phyloP scores from a whole-genome alignment of 1,284 basidiomycete genomes.

The Moniliella sp. region DNA sequence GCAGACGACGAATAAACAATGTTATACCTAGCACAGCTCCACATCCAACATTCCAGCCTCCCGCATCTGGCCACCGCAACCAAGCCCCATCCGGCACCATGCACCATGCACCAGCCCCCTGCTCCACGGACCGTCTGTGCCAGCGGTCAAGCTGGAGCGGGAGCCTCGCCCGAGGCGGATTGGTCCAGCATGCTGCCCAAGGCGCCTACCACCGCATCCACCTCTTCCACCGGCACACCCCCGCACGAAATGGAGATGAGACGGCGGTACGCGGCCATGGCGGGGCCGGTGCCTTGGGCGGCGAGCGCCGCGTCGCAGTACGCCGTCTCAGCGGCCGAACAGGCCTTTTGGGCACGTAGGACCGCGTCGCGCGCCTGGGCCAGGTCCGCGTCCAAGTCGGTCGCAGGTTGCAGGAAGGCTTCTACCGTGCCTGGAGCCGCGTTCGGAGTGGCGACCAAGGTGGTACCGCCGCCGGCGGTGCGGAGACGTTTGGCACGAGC shows the following conservation, averaged over 20 bases:
- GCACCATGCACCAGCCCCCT: too few species aligned
- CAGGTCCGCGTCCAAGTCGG: conserved; percentile 1
- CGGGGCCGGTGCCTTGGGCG: conserved; percentile 22
- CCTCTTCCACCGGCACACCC: conserved; percentile 24
- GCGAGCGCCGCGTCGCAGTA: conserved; percentile 10
- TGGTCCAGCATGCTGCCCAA: conserved; percentile 28
- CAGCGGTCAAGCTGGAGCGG: too few species aligned
- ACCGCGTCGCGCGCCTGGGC: background rate
- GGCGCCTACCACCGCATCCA: conserved; percentile 26
- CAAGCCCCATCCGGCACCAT: too few species aligned
- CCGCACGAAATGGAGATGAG: conserved; percentile 29
- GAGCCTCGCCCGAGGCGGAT: background rate
- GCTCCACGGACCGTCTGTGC: too few species aligned
- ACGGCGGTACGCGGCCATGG: conserved; percentile 27
- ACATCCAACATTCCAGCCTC: too few species aligned
- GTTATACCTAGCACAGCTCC: too few species aligned
- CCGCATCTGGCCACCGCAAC: too few species aligned
- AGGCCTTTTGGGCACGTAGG: conserved; percentile 3
- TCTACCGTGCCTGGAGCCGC: conserved; percentile 4
- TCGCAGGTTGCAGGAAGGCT: conserved; percentile 1
- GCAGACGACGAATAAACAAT: too few species aligned
- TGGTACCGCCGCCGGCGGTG: too few species aligned
- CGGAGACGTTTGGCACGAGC: conserved; percentile 12
- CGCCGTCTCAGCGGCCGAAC: conserved; percentile 7
- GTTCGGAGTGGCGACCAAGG: conserved; percentile 8